Evolutionary conservation across 768 basidiomycete genomes (phyloP).

Genomic region (Leccinum variicolor): DNA sequence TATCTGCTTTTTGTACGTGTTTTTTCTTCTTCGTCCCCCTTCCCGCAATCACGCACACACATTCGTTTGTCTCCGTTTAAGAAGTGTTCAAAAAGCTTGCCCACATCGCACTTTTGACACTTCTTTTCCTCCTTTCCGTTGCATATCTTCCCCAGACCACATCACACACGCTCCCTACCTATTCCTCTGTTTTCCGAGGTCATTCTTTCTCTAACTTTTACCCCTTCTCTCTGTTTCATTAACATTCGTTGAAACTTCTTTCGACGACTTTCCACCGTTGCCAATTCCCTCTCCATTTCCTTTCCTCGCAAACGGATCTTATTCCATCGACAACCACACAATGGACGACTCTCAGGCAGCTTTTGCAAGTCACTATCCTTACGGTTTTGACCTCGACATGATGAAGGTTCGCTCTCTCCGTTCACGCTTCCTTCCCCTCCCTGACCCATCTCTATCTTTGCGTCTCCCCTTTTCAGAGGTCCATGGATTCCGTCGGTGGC

Average conservation of each 20-base stretch:
- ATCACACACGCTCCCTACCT: slow-evolving; percentile 45
- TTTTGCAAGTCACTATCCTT: slow-evolving; percentile 68
- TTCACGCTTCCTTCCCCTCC: background rate
- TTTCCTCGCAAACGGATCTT: slow-evolving; percentile 23
- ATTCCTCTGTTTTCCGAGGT: slow-evolving; percentile 32
- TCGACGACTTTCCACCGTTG: slow-evolving; percentile 46
- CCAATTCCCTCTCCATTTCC: slow-evolving; percentile 44
- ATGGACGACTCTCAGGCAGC: slow-evolving; percentile 78
- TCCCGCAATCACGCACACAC: slow-evolving; percentile 25
- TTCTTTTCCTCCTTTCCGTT: slow-evolving; percentile 18
- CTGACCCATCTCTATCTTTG: background rate
- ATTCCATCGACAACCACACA: slow-evolving; percentile 27
- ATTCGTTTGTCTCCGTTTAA: slow-evolving; percentile 28
- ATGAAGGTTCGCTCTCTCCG: slow-evolving; percentile 63
- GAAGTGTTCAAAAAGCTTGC: slow-evolving; percentile 27
- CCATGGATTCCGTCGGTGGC: slow-evolving; percentile 79
- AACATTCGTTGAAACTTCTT: slow-evolving; percentile 33
- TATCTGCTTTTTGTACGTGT: slow-evolving; percentile 40
- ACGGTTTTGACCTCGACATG: slow-evolving; percentile 85
- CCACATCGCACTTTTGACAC: slow-evolving; percentile 27
- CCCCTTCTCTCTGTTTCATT: slow-evolving; percentile 45
- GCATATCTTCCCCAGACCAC: slow-evolving; percentile 29
- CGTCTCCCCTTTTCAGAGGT: slow-evolving; percentile 52
- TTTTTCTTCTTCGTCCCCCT: slow-evolving; percentile 29
- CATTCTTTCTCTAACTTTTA: slow-evolving; percentile 56